phyloP scores from a whole-genome alignment of 306 rosid genomes.

The Sicyos baderoa region DNA sequence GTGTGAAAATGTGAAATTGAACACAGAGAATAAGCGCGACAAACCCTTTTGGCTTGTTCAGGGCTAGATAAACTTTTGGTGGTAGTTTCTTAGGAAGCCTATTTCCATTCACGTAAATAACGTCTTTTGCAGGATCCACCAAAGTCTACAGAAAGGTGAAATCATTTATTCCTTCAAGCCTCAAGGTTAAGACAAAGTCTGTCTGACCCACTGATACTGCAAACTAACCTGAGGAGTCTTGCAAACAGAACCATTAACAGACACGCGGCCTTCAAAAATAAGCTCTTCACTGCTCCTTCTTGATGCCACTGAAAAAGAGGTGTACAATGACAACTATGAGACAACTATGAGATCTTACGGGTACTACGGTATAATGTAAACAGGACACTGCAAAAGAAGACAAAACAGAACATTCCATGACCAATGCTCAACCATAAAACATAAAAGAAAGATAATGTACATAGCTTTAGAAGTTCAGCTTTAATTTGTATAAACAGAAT shows the following conservation, averaged over 20 bases:
- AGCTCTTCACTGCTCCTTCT: constrained; percentile 84
- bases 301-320: constrained; percentile 60
- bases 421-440: constrained; percentile 13
- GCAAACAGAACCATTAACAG: constrained; percentile 79
- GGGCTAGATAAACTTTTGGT: constrained; percentile 72
- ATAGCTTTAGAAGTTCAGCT: not conserved
- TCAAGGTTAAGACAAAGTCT: not conserved
- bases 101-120: constrained; percentile 77
- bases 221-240: constrained; percentile 68
- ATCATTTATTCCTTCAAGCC: not conserved
- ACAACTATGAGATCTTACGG: not conserved
- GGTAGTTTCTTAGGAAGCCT: constrained; percentile 93
- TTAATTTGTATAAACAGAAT: not conserved
- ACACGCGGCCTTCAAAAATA: constrained; percentile 73
- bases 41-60: constrained; percentile 98
- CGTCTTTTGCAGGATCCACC: constrained; percentile 81
- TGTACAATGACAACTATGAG: not conserved
- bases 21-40: constrained; percentile 20
- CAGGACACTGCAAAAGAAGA: not conserved
- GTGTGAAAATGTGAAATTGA: not conserved
- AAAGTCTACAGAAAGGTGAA: constrained; percentile 44
- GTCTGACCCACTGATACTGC: not conserved
- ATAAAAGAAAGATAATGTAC: not conserved
- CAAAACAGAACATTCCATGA: constrained; percentile 2
- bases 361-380: not conserved